Conservation (phyloP, 805 yeast species). For the Candida fluviatilis region DNA sequence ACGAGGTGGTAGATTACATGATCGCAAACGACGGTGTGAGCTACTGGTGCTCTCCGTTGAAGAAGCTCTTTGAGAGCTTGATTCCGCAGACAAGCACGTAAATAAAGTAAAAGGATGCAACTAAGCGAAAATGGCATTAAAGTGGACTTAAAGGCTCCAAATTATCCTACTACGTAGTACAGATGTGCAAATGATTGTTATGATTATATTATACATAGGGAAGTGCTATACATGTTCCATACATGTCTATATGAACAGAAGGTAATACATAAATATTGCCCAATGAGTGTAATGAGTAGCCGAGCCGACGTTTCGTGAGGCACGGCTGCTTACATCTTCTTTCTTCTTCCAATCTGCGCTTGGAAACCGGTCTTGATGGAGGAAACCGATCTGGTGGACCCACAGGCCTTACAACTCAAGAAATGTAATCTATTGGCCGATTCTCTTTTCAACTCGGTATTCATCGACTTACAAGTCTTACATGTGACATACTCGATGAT, state of each 20-base stretch:
- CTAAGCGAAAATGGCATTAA: too few relatives aligned
- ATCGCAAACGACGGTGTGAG: constrained; percentile 52
- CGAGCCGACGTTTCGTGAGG: background rate
- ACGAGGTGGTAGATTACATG: constrained; percentile 48
- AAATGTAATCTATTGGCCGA: constrained; percentile 94
- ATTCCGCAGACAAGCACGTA: too few relatives aligned
- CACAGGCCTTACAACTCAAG: constrained; percentile 97
- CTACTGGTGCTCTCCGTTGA: constrained; percentile 65
- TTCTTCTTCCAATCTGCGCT: constrained; percentile 92
- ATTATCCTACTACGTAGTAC: too few relatives aligned
- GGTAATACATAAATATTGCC: background rate
- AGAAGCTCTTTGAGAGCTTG: constrained; percentile 40
- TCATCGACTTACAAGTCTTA: constrained; percentile 97
- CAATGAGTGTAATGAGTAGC: too few relatives aligned
- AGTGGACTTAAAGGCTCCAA: too few relatives aligned
- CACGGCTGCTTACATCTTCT: constrained; percentile 31
- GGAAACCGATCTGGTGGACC: constrained; percentile 93
- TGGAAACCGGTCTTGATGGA: constrained; percentile 99
- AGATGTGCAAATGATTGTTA: constrained; percentile 3
- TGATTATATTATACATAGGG: constrained; percentile 12
- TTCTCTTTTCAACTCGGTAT: constrained; percentile 94
- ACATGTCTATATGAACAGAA: constrained; percentile 1
- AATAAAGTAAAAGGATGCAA: too few relatives aligned
- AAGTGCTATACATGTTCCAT: constrained; percentile 3
- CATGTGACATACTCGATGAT: constrained; percentile 97